Percentiles rank a stretch among this genome's conserved stretches.
These are phyloP conservation scores for Yamadazyma atmosphaerica DNA, from an alignment of 1,139 yeast genomes.

Conservation along the genomic window DNA sequence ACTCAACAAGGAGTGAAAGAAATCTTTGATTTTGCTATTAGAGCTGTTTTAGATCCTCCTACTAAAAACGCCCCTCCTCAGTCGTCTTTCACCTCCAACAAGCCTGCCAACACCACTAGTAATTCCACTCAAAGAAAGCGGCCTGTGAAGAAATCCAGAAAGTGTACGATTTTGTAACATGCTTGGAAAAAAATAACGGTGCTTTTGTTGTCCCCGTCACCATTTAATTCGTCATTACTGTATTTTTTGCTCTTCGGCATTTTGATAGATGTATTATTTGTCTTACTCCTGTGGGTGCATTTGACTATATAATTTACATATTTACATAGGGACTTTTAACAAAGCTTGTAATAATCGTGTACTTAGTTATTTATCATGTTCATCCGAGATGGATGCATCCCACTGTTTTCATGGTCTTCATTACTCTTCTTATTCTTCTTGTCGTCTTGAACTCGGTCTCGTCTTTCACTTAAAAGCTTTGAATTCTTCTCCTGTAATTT, in stretches of 20 bases:
- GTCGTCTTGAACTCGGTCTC: constrained; percentile 47
- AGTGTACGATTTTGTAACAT: constrained; percentile 47
- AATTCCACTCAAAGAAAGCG: constrained; percentile 20
- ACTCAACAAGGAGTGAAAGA: constrained; percentile 84
- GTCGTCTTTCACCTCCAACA: constrained; percentile 2
- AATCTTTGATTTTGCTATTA: constrained; percentile 79
- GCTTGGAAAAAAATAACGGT: too few relatives aligned
- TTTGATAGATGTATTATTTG: constrained; percentile 7
- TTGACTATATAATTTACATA: constrained; percentile 1
- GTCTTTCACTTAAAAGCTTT: constrained; percentile 66
- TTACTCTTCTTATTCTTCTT: constrained; percentile 25
- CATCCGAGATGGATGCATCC: constrained; percentile 59
- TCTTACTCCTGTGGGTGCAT: not conserved
- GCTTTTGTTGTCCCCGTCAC: too few relatives aligned
- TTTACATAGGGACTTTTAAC: not conserved
- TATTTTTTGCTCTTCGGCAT: not conserved
- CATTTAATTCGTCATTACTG: not conserved
- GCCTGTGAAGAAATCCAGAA: constrained; percentile 46
- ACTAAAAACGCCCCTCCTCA: constrained; percentile 12
- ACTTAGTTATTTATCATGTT: constrained; percentile 7
- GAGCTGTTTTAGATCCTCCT: constrained; percentile 66
- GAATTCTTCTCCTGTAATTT: constrained; percentile 81
- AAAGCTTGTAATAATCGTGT: too few relatives aligned
- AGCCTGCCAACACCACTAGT: constrained; percentile 5
- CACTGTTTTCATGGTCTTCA: constrained; percentile 16